Evolutionary conservation across 257 asterid species (phyloP), one percentile per base, ranked within the genome.

Genomic region (Fraxinus quadrangulata): DNA sequence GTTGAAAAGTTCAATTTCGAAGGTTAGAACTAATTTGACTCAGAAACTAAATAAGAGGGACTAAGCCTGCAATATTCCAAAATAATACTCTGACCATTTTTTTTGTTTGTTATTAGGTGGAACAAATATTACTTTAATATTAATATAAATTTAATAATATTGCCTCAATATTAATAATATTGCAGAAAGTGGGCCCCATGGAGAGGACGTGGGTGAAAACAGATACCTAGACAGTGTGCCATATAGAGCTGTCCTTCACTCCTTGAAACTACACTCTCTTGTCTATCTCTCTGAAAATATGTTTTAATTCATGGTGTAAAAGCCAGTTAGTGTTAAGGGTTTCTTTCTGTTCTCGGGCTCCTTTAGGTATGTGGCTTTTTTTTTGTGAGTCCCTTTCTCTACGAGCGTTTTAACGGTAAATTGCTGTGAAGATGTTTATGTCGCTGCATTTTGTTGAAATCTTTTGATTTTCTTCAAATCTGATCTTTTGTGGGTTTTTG

Each of bases 271-370:
- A 45, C 74, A 2, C 17, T 13, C 17, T 59, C 79, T 42, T 75
- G 24, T 72, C 73, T 28, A 74, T 78, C 79, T 42, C 78, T 45
- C 78, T 78, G 21, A 26, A 71, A 4, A 42, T 72, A 51, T 66
- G 76, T 49, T 30, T 42, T 42, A 12, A 42, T 42, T 12, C 51
- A 42, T 42, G 51, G 51, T 14, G 51, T 42, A 42, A 42, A 42
- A 42, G 51, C 51, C 51, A 42, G 51, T 12, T 0, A 11, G 16
- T 54, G 56, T 17, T 31, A 76, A 77, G 87, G 89, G 85, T 83
- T 83, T 85, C 26, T 63, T 6, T 26, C 19, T 26, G 12, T 11
- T 63, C 6, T 63, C 12, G 4, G 36, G 8, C 34, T 19, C 8
- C 36, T 26, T 4, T 63, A 63, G 69, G 69, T 63, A 63, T 0